Percentiles rank a stretch among this genome's conserved stretches.
phyloP scores from a whole-genome alignment of 257 asterid species.

The Salvia rosmarinus region DNA sequence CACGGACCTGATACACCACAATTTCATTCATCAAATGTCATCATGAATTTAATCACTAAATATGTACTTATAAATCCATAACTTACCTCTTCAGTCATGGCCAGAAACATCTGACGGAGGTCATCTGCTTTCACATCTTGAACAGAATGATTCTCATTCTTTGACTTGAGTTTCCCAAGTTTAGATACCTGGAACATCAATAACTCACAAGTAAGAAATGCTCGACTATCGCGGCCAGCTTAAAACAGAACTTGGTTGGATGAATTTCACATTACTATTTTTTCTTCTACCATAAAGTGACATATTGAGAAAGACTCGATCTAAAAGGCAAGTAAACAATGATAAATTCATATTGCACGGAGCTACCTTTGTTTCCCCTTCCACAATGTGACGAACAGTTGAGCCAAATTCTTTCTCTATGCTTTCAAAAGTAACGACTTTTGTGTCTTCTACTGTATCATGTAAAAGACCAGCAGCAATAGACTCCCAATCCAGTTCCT shows the following conservation, averaged over 20 bases:
- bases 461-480: slow-evolving; percentile 93
- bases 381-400: slow-evolving; percentile 83
- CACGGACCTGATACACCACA: slow-evolving; percentile 71
- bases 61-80: neutral
- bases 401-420: slow-evolving; percentile 80
- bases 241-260: slow-evolving; percentile 1
- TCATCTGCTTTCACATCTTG: slow-evolving; percentile 99
- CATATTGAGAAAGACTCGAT: neutral
- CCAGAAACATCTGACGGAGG: slow-evolving; percentile 94
- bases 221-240: slow-evolving; percentile 14
- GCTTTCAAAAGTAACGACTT: slow-evolving; percentile 78
- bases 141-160: slow-evolving; percentile 72
- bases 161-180: slow-evolving; percentile 87
- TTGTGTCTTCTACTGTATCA: slow-evolving; percentile 94
- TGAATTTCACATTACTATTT: neutral
- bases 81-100: slow-evolving; percentile 94
- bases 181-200: slow-evolving; percentile 71
- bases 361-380: slow-evolving; percentile 93
- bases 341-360: neutral
- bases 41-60: slow-evolving; percentile 22
- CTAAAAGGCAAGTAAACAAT: slow-evolving; percentile 10
- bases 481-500: slow-evolving; percentile 98
- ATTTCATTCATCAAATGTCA: slow-evolving; percentile 32
- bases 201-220: slow-evolving; percentile 31
- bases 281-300: slow-evolving; percentile 12